Base-by-base conservation (phyloP, 73 alveolate species). In the Blepharisma japonicum region DNA sequence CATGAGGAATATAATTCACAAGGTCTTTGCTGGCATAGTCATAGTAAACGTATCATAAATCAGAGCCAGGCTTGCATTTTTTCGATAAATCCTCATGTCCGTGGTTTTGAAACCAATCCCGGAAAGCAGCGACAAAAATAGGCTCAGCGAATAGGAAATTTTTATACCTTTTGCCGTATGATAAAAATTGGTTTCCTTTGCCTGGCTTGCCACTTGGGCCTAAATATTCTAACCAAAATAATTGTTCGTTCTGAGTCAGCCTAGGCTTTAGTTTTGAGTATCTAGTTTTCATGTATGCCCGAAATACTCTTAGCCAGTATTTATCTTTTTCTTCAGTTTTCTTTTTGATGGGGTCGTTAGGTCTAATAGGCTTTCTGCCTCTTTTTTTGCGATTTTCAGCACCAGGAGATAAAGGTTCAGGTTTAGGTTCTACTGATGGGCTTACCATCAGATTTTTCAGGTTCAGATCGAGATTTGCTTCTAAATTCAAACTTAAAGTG, bases 51-150 rank as follows among this genome's bases (percentile, higher is more conserved):
- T 14, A 61, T 39, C 74, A 61, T 25, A 61, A 61, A 25, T 61
- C 74, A 25, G 74, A 61, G 47, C 74, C 74, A 18, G 74, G 74
- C 46, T 25, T 61, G 74, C 74, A 61, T 61, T 61, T 61, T 25
- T 25, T 14, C 23, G 49, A 14, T 14, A 61, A 25, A 14, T 61
- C 74, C 18, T 14, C 23, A 14, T 61, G 47, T 61, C 74, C 74
- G 4, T 14, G 23, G 18, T 61, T 11, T 2, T 61, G 74, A 61
- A 61, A 61, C 74, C 74, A 61, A 2, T 61, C 74, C 5, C 23
- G 74, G 47, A 61, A 61, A 61, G 14, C 14, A 61, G 39, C 14
- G 18, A 61, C 74, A 25, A 61, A 61, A 61, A n/a, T 61, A 11
- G 74, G 18, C 46, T 25, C 18, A 61, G 47, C 23, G 23, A 61